Conservation (phyloP, 495 filamentous ascomycete genomes). For the Platismatia glauca region DNA sequence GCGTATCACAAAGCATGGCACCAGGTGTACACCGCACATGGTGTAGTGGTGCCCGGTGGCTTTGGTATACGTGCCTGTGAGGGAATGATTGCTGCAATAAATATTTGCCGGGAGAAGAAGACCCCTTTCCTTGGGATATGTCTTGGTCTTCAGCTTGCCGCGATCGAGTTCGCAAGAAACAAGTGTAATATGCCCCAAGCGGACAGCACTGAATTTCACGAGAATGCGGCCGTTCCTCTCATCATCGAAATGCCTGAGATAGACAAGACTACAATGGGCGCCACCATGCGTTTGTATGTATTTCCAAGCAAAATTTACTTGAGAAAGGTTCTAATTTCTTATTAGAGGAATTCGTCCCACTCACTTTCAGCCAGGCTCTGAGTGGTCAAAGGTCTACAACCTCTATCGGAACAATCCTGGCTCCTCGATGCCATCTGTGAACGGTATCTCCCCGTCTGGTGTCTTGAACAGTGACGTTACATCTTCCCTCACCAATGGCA, state of each 20-base stretch:
- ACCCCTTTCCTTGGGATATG: constrained; percentile 86
- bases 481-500: background rate
- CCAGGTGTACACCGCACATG: constrained; percentile 57
- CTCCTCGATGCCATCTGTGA: constrained; percentile 1
- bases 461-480: background rate
- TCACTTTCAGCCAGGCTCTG: constrained; percentile 64
- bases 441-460: background rate
- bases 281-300: constrained; percentile 70
- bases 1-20: constrained; percentile 89
- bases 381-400: constrained; percentile 69
- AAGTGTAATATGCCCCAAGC: constrained; percentile 54
- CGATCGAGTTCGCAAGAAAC: constrained; percentile 79
- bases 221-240: constrained; percentile 46
- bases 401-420: constrained; percentile 53
- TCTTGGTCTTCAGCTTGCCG: constrained; percentile 89
- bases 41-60: constrained; percentile 57
- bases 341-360: constrained; percentile 54
- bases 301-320: background rate
- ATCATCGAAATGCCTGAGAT: constrained; percentile 92
- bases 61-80: constrained; percentile 75
- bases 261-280: constrained; percentile 64
- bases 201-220: constrained; percentile 57
- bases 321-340: background rate
- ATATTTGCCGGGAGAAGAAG: constrained; percentile 74
- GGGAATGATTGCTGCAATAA: constrained; percentile 79